Conservation (phyloP, 805 yeast species). For the Wickerhamiella slavikovae region DNA sequence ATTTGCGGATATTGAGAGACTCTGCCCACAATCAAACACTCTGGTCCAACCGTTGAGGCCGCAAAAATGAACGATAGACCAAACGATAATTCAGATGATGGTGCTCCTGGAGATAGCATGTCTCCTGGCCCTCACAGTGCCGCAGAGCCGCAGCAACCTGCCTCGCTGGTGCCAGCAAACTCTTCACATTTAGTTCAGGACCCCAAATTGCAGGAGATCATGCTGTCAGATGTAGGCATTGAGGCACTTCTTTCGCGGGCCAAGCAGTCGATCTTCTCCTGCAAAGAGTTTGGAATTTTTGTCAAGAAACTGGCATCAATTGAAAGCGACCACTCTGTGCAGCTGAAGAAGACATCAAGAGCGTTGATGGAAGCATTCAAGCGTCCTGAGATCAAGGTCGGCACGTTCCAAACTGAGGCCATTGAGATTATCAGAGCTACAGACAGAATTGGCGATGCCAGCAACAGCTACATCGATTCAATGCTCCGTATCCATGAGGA, state of each 20-base stretch:
- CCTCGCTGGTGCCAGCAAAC: conserved; percentile 7
- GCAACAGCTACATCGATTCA: conserved; percentile 56
- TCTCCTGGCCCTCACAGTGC: too few relatives aligned
- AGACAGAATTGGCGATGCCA: conserved; percentile 53
- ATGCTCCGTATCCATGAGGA: conserved; percentile 76
- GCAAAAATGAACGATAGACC: too few relatives aligned
- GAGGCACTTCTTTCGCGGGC: conserved; percentile 51
- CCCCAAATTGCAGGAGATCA: conserved; percentile 17
- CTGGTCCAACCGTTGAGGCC: too few relatives aligned
- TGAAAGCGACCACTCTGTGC: conserved; percentile 61
- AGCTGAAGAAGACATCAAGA: conserved; percentile 47
- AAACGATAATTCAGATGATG: too few relatives aligned
- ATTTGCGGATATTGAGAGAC: too few relatives aligned
- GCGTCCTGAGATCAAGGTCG: conserved; percentile 30
- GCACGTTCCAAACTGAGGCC: conserved; percentile 45
- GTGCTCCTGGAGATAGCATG: too few relatives aligned
- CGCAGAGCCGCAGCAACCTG: too few relatives aligned
- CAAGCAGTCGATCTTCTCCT: conserved; percentile 59
- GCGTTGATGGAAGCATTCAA: conserved; percentile 31
- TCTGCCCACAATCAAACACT: too few relatives aligned
- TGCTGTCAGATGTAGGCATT: conserved; percentile 31
- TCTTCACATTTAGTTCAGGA: conserved; percentile 16
- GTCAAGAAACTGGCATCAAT: conserved; percentile 56
- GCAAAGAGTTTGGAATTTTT: conserved; percentile 70
- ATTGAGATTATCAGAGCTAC: conserved; percentile 57